phyloP scores from a whole-genome alignment of 352 stramenopile genomes.

The Phytophthora boehmeriae region DNA sequence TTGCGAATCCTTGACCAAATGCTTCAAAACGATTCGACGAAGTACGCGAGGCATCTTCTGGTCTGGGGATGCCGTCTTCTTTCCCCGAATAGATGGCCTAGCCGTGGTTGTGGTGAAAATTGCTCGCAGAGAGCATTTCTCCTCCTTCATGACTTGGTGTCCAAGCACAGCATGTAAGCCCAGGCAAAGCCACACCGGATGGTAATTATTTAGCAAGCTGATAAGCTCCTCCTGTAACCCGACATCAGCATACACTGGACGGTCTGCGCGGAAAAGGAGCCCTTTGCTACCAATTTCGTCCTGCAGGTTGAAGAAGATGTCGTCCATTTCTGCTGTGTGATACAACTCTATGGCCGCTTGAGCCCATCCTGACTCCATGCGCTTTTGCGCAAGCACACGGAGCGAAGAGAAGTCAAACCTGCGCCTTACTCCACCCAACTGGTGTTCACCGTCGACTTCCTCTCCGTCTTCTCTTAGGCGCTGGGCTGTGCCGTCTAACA shows the following conservation, averaged over 20 bases:
- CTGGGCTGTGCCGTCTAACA: conserved; percentile 60
- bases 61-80: conserved; percentile 22
- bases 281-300: conserved; percentile 75
- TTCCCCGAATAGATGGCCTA: conserved; percentile 15
- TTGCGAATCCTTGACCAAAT: conserved; percentile 67
- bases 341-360: conserved; percentile 67
- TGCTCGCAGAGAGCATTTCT: conserved; percentile 58
- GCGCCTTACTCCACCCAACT: conserved; percentile 16
- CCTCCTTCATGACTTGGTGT: conserved; percentile 52
- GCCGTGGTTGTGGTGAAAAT: conserved; percentile 48
- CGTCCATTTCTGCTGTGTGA: conserved; percentile 51
- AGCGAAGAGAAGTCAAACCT: conserved; percentile 72
- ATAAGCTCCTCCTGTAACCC: conserved; percentile 88
- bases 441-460: conserved; percentile 15
- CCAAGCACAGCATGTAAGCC: conserved; percentile 90
- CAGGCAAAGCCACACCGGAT: conserved; percentile 91
- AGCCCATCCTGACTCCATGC: conserved; percentile 70
- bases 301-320: conserved; percentile 66
- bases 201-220: conserved; percentile 90
- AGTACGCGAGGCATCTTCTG: conserved; percentile 61
- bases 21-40: conserved; percentile 66
- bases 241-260: conserved; percentile 91
- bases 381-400: conserved; percentile 72
- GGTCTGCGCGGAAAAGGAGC: conserved; percentile 86
- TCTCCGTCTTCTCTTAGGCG: conserved; percentile 31